Base-by-base conservation (phyloP, 768 basidiomycete genomes). In the Pisolithus microcarpus region DNA sequence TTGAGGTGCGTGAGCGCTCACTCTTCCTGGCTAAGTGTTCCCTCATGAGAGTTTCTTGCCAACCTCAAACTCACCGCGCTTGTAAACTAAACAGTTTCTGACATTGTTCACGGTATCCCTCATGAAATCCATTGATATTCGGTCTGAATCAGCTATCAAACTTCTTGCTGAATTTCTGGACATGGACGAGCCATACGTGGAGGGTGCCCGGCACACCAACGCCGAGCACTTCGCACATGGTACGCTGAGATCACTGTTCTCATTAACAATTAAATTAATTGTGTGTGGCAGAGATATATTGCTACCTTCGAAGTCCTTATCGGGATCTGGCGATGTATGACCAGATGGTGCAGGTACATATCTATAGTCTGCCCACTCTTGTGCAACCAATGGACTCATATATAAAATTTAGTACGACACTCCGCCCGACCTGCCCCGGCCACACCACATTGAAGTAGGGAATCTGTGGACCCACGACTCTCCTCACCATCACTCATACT, bases 171-270 rank as follows among this genome's bases (percentile, higher is more conserved):
- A 95, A 58, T 94, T 93, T 69, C 75, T 97, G 43, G 93, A 97
- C 62, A 76, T 89, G 65, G 85, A 85, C 56, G 67, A 70, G 3
- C 74, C 77, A 2, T 81, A 82, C 52, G 62, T 64, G 19, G 75
- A 78, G 43, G 84, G 82, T 7, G 71, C 73, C 23, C 74, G 82
- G 49, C 74, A 78, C 52, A 67, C 73, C 23, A 87, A 90, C 58
- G 87, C 93, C 10, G 93, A 97, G 63, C 93, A 96, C 66, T 94
- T 96, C 69, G 89, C 86, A 7, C 93, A 97, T 69, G 91, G 91
- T 90, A 58, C 58, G 78, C 15, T 21, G 19, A 9, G 30, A 30
- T 30, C 30, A 30, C 9, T 30, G 10, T 42, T 42, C 13, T 19
- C 24, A 21, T 13, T 7, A 42, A 21, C n/a, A 18, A 5, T n/a